Percentiles rank a stretch among this genome's conserved stretches.
Evolutionary conservation across 2,329 filamentous ascomycete genomes (phyloP).

Genomic region (Mariannaea sp.): DNA sequence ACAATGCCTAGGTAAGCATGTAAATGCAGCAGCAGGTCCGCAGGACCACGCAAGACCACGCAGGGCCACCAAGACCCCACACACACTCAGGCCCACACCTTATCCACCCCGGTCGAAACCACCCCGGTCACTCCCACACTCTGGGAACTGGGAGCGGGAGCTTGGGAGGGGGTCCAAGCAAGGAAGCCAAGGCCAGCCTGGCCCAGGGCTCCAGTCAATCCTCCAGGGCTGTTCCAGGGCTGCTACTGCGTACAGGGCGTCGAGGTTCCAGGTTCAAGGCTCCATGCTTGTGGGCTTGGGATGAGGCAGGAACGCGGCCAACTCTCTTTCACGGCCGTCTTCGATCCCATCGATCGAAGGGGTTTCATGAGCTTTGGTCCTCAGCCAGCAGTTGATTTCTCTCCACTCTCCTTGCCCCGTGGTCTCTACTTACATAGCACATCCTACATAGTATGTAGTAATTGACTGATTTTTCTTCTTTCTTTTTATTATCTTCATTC

Average conservation of each 20-base stretch:
- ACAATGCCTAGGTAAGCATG: too few relatives aligned
- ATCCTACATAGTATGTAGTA: too few relatives aligned
- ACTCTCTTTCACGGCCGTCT: constrained; percentile 25
- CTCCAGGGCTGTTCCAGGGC: too few relatives aligned
- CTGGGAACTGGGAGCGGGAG: constrained; percentile 20
- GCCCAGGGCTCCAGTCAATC: constrained; percentile 15
- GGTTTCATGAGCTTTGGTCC: constrained; percentile 41
- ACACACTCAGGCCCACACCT: not conserved
- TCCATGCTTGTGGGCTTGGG: not conserved
- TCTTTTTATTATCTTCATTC: not conserved
- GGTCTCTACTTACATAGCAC: not conserved
- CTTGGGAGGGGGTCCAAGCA: constrained; percentile 16
- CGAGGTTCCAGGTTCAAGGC: not conserved
- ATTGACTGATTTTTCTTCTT: not conserved
- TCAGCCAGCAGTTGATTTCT: constrained; percentile 30
- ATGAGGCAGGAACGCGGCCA: constrained; percentile 21
- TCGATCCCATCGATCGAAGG: constrained; percentile 46
- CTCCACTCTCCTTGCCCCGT: constrained; percentile 5
- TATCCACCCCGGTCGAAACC: constrained; percentile 3
- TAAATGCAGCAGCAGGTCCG: too few relatives aligned
- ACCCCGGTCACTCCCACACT: constrained; percentile 19
- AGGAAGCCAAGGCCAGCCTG: constrained; percentile 7
- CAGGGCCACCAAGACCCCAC: not conserved
- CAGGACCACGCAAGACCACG: too few relatives aligned
- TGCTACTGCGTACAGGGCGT: too few relatives aligned